Evolutionary conservation across 768 basidiomycete species (phyloP), one percentile per base, ranked within the genome.

Genomic region (Boletus rufocinnamomeus): DNA sequence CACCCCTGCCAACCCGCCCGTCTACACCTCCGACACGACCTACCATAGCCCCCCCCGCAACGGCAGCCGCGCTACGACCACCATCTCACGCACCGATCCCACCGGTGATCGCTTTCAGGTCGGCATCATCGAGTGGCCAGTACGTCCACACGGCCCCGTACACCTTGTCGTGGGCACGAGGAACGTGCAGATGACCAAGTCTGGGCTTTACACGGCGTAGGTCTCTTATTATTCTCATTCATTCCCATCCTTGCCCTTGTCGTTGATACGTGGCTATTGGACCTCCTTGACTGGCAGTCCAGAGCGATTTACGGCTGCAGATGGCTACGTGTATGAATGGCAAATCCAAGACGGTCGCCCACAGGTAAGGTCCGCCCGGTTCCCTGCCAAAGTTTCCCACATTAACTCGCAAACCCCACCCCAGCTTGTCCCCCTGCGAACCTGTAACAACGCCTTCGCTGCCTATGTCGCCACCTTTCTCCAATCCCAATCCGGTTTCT

Each of bases 51-150:
- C 27, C 2, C 47, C 64, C 0, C 54, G 44, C 11, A 58, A 61
- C 27, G 67, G 68, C 7, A 32, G 13, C 4, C 50, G 57, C 16
- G 66, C 69, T 0, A 62, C 59, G 7, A 72, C 71, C 3, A 67
- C 71, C 25, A 25, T 72, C 53, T 71, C 64, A 1, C 63, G 71
- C 23, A 64, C 44, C 1, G 67, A 63, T 14, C 25, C 30, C 10
- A 16, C 48, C 0, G 72, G 71, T 2, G 65, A 71, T 14, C 38
- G 61, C 0, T 27, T 67, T 11, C 71, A 72, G 40, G 69, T 71
- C 25, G 71, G 71, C 21, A 35, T 69, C 40, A 69, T 72, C 50
- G 71, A 74, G 32, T 72, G 72, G 71, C 69, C 69, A 3, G 53
- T 49, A 6, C 60, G 50, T 3, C 25, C 19, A 0, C 35, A 48